Evolutionary conservation across 2,329 filamentous ascomycete genomes (phyloP).

Genomic region (Acrocalymma vagum): DNA sequence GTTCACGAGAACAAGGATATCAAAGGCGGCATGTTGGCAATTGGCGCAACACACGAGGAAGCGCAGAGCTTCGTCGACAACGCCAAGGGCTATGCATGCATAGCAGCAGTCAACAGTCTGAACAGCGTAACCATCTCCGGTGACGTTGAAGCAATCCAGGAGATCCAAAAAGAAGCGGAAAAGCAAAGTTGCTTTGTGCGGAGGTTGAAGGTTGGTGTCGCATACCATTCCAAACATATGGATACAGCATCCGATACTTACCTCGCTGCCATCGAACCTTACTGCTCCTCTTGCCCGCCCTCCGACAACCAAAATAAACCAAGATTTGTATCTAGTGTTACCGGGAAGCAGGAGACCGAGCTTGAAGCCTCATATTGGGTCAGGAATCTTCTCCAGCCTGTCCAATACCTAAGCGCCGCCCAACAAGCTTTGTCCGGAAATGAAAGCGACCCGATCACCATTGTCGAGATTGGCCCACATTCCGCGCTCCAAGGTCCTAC

Average conservation of each 20-base stretch:
- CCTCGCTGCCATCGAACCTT: not conserved
- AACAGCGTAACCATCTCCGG: slow-evolving; percentile 54
- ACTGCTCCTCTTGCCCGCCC: not conserved
- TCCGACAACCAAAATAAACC: not conserved
- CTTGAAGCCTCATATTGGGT: slow-evolving; percentile 9
- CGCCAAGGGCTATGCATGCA: slow-evolving; percentile 3
- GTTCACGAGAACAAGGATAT: not conserved
- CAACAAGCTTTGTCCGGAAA: no score
- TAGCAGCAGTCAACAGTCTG: slow-evolving; percentile 46
- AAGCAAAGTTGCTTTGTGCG: slow-evolving; percentile 49
- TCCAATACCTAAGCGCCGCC: slow-evolving; percentile 3
- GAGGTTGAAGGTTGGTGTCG: slow-evolving; percentile 50
- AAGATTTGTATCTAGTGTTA: not conserved
- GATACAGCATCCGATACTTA: slow-evolving; percentile 5
- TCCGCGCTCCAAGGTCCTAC: slow-evolving; percentile 54
- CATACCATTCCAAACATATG: slow-evolving; percentile 57
- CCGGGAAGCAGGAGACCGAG: not conserved
- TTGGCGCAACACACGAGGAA: not conserved
- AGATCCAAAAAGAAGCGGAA: slow-evolving; percentile 39
- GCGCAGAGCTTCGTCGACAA: slow-evolving; percentile 7
- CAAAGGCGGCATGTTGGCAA: slow-evolving; percentile 9
- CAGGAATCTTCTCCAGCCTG: slow-evolving; percentile 11
- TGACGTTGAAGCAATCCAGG: slow-evolving; percentile 46
- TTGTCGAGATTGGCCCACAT: slow-evolving; percentile 59
- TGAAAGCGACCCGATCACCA: no score